A percentile compares a stretch with the other conserved stretches of the same genome.
Conservation (phyloP, 331 rosid genomes). For the Arachis monticola region DNA sequence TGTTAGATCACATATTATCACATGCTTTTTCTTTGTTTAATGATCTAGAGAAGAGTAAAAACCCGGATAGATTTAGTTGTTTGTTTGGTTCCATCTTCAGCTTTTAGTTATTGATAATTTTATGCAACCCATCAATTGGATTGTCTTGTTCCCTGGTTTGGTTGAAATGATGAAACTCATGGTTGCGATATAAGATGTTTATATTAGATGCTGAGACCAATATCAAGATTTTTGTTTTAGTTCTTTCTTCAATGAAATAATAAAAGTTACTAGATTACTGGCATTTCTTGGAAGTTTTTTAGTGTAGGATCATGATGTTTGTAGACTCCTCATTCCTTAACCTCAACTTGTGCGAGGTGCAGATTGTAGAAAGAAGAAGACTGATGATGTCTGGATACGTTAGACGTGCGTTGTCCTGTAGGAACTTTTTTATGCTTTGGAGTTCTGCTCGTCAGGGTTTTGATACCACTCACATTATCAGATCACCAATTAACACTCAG, state of each 20-base stretch:
- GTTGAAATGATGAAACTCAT: too few relatives aligned
- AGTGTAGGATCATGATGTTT: background rate
- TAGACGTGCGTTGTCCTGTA: slow-evolving; percentile 59
- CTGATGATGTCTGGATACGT: slow-evolving; percentile 56
- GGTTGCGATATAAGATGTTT: background rate
- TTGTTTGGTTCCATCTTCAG: too few relatives aligned
- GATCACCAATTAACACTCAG: slow-evolving; percentile 27
- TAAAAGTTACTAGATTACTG: background rate
- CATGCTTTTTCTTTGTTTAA: too few relatives aligned
- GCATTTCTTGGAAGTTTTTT: background rate
- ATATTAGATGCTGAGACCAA: background rate
- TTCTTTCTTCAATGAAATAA: background rate
- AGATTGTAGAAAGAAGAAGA: background rate
- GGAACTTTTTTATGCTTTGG: slow-evolving; percentile 54
- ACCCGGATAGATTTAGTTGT: too few relatives aligned
- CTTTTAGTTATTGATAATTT: too few relatives aligned
- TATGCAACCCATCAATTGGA: too few relatives aligned
- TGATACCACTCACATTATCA: slow-evolving; percentile 26
- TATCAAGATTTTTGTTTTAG: background rate
- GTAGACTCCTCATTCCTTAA: slow-evolving; percentile 16
- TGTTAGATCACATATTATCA: too few relatives aligned
- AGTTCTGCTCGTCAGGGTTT: slow-evolving; percentile 37
- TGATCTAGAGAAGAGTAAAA: too few relatives aligned
- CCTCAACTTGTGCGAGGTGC: background rate
- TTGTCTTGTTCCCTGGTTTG: too few relatives aligned